These are phyloP conservation scores for Citrus inodora DNA, from an alignment of 345 rosid genomes.

Conservation along the genomic window DNA sequence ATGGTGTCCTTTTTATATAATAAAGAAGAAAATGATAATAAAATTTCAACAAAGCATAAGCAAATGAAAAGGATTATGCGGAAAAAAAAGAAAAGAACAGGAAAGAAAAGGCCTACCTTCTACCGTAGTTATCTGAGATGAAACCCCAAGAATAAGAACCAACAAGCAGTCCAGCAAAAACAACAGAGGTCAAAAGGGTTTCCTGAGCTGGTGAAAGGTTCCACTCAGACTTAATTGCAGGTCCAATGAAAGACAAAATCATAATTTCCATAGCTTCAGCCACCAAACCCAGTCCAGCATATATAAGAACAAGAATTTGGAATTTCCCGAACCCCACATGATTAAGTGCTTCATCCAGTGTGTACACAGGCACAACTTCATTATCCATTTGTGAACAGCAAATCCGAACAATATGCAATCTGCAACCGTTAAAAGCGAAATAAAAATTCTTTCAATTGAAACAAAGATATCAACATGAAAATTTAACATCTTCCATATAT, in stretches of 20 bases:
- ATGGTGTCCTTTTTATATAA: too few relatives aligned
- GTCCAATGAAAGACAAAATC: slow-evolving; percentile 51
- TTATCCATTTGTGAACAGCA: slow-evolving; percentile 12
- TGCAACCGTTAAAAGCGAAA: too few relatives aligned
- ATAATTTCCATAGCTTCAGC: slow-evolving; percentile 50
- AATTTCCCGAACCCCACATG: slow-evolving; percentile 42
- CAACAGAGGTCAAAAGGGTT: slow-evolving; percentile 32
- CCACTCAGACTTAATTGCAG: slow-evolving; percentile 39
- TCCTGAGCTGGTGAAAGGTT: slow-evolving; percentile 33
- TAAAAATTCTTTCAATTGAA: too few relatives aligned
- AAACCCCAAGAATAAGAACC: slow-evolving; percentile 54
- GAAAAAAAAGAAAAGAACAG: too few relatives aligned
- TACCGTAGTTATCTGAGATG: slow-evolving; percentile 37
- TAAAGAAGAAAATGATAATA: too few relatives aligned
- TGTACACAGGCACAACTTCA: slow-evolving; percentile 12
- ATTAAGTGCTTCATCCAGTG: slow-evolving; percentile 38
- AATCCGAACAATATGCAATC: too few relatives aligned
- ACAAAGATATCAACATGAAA: too few relatives aligned
- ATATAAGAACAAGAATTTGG: slow-evolving; percentile 34
- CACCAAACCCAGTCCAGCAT: slow-evolving; percentile 39
- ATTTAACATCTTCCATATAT: too few relatives aligned
- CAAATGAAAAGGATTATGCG: too few relatives aligned
- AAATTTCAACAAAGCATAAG: too few relatives aligned
- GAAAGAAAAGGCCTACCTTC: slow-evolving; percentile 27
- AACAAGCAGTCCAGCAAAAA: slow-evolving; percentile 43